These are phyloP conservation scores for Arthrinium phaeospermum DNA, from an alignment of 2,329 filamentous ascomycete genomes.

Conservation along the genomic window DNA sequence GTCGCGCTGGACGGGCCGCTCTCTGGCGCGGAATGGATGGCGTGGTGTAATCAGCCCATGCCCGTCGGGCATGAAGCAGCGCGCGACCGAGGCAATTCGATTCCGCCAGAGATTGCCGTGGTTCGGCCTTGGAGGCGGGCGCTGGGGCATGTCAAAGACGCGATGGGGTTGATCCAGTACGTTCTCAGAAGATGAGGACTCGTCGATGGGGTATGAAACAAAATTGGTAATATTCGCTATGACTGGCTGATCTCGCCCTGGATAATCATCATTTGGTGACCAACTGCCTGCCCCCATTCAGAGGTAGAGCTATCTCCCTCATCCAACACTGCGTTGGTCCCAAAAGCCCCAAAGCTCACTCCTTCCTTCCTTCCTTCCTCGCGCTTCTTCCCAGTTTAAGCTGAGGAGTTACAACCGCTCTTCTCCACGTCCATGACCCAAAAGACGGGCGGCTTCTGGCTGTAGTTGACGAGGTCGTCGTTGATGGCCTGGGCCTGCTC, in stretches of 20 bases:
- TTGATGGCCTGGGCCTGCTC: slow-evolving; percentile 19
- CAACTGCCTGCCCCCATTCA: no score
- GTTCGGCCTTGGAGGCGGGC: neutral
- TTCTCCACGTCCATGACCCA: slow-evolving; percentile 22
- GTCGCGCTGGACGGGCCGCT: neutral
- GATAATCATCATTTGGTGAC: neutral
- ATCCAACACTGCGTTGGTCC: neutral
- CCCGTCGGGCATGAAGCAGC: neutral
- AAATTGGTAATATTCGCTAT: no score
- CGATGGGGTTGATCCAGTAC: neutral
- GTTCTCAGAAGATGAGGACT: no score
- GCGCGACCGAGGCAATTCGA: neutral
- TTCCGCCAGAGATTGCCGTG: neutral
- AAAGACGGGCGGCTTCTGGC: slow-evolving; percentile 19
- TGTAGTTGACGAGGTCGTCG: slow-evolving; percentile 25
- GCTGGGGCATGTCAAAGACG: neutral
- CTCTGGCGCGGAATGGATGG: no score
- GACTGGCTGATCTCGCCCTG: neutral
- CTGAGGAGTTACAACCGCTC: neutral
- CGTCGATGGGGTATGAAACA: no score
- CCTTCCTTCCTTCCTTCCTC: neutral
- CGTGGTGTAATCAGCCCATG: neutral
- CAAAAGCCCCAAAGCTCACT: no score
- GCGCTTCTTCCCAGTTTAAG: neutral
- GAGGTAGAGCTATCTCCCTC: neutral